Evolutionary conservation across 1,284 basidiomycete species (phyloP).

Genomic region (Entoloma clypeatum): DNA sequence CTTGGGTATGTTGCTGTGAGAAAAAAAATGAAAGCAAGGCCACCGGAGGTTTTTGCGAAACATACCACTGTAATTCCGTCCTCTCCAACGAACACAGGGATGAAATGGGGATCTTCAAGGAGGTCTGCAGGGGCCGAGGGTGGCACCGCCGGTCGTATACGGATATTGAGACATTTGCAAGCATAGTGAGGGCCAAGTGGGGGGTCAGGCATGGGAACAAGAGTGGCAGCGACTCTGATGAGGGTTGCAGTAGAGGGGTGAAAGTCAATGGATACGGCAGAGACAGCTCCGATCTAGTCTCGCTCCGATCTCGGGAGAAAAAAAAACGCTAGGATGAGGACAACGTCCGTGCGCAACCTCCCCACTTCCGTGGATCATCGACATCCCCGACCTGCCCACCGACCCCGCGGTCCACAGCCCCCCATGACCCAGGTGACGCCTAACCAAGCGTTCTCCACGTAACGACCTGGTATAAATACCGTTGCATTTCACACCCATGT

Average conservation of each 20-base stretch:
- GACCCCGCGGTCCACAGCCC: constrained; percentile 10
- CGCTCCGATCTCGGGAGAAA: constrained; percentile 28
- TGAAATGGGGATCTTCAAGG: constrained; percentile 46
- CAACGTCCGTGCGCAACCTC: constrained; percentile 6
- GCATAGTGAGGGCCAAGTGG: constrained; percentile 34
- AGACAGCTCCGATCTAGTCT: constrained; percentile 23
- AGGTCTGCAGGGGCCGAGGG: constrained; percentile 27
- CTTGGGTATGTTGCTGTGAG: constrained; percentile 59
- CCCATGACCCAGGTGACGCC: constrained; percentile 17
- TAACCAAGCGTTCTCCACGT: constrained; percentile 6
- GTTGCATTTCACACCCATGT: constrained; percentile 20
- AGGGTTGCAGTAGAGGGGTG: constrained; percentile 18
- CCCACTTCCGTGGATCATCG: no score
- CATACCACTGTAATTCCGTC: constrained; percentile 65
- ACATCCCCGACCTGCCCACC: background rate
- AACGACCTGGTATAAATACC: constrained; percentile 8
- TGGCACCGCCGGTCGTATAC: constrained; percentile 36
- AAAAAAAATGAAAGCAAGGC: constrained; percentile 14
- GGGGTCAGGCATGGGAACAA: constrained; percentile 26
- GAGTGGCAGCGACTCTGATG: constrained; percentile 18
- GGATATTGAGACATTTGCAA: constrained; percentile 72
- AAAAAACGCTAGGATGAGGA: constrained; percentile 4
- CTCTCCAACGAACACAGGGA: constrained; percentile 58
- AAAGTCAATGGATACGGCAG: constrained; percentile 17
- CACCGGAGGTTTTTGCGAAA: constrained; percentile 13